Conservation (phyloP, 2,329 filamentous ascomycete species). For the Fusarium sp. region DNA sequence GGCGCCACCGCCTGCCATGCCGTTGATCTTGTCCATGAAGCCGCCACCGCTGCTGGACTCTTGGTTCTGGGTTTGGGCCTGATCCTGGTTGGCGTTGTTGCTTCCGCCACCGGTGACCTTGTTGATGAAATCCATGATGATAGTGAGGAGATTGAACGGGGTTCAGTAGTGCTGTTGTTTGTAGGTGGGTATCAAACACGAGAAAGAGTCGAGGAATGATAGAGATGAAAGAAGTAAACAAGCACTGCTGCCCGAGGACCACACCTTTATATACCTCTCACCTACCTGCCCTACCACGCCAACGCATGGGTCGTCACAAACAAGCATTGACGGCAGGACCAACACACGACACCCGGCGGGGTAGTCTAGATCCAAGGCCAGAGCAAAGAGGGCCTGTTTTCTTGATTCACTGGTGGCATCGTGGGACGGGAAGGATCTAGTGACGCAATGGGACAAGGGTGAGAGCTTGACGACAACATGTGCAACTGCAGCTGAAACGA, state of each 20-base stretch:
- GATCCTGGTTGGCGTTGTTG: constrained; percentile 48
- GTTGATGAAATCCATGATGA: constrained; percentile 71
- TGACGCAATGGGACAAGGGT: constrained; percentile 41
- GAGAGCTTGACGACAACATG: constrained; percentile 1
- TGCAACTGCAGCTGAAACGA: constrained; percentile 11
- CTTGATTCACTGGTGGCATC: constrained; percentile 23
- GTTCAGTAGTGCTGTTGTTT: neutral
- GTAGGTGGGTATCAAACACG: neutral
- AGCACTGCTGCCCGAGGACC: neutral
- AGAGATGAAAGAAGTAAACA: neutral
- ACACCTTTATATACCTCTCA: constrained; percentile 28
- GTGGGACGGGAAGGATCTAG: constrained; percentile 15
- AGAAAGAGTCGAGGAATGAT: neutral
- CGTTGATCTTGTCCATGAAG: constrained; percentile 80
- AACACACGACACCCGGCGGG: constrained; percentile 12
- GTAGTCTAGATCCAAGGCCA: neutral
- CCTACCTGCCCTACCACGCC: neutral
- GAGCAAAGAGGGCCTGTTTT: constrained; percentile 4
- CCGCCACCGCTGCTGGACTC: constrained; percentile 62
- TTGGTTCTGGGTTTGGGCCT: constrained; percentile 43
- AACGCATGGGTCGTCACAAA: neutral
- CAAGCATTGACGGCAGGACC: constrained; percentile 5
- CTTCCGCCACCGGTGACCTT: constrained; percentile 61
- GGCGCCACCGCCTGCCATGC: constrained; percentile 78
- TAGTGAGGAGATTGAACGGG: neutral